A percentile compares a stretch with the other conserved stretches of the same genome.
Evolutionary conservation across 2,329 filamentous ascomycete genomes (phyloP).

Genomic region (Neonectria hederae): DNA sequence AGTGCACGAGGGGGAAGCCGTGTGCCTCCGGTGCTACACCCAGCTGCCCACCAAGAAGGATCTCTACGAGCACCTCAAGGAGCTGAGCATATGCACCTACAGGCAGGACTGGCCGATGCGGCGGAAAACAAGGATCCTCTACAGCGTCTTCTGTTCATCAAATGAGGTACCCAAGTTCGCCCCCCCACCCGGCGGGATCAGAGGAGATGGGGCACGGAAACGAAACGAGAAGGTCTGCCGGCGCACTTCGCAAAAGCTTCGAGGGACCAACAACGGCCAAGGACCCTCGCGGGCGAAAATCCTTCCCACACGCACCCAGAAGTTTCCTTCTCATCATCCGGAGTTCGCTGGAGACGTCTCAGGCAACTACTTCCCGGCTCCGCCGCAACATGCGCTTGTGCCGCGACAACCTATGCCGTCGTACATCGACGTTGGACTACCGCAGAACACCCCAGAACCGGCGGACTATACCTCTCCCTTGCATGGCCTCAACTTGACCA

Average conservation of each 20-base stretch:
- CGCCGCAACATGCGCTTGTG: neutral
- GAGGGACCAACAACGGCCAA: neutral
- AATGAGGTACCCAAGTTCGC: constrained; percentile 8
- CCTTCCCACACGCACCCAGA: neutral
- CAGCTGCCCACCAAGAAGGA: constrained; percentile 25
- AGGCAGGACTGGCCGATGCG: constrained; percentile 8
- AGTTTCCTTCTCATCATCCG: neutral
- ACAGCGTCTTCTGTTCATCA: constrained; percentile 16
- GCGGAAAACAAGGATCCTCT: constrained; percentile 26
- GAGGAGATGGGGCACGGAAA: constrained; percentile 11
- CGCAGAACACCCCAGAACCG: neutral
- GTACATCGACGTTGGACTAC: neutral
- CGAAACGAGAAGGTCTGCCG: constrained; percentile 3
- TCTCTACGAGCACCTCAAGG: constrained; percentile 28
- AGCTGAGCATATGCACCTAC: constrained; percentile 22
- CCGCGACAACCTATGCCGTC: neutral
- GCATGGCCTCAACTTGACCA: neutral
- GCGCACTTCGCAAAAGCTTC: neutral
- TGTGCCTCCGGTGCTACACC: constrained; percentile 36
- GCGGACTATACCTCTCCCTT: neutral
- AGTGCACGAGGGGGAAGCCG: constrained; percentile 23
- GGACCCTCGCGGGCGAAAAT: neutral
- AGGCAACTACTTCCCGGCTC: neutral
- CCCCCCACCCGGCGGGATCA: neutral
- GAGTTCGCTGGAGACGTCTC: neutral